phyloP scores from a whole-genome alignment of 2,329 filamentous ascomycete species.

The Pseudodiploospora longispora region DNA sequence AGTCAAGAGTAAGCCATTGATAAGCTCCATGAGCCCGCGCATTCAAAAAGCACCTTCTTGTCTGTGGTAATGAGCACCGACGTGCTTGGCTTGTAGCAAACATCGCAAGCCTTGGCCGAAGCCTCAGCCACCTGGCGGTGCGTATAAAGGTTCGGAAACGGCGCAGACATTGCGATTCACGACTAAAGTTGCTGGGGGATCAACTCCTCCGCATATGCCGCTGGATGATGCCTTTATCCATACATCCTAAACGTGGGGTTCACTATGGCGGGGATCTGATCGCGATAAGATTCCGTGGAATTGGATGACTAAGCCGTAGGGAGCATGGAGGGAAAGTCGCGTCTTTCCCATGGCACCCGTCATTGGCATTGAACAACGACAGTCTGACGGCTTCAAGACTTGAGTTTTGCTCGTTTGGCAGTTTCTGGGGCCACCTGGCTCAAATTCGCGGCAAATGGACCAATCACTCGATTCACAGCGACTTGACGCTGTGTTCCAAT shows the following conservation, averaged over 20 bases:
- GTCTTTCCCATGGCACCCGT: neutral
- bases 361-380: neutral
- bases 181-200: too few relatives aligned
- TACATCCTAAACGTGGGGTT: too few relatives aligned
- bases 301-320: too few relatives aligned
- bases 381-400: neutral
- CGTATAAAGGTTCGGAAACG: slow-evolving; percentile 71
- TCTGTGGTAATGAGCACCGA: slow-evolving; percentile 85
- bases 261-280: too few relatives aligned
- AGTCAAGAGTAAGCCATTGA: neutral
- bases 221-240: too few relatives aligned
- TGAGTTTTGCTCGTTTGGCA: neutral
- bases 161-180: slow-evolving; percentile 11
- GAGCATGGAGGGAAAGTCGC: neutral
- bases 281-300: too few relatives aligned
- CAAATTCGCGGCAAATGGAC: slow-evolving; percentile 24
- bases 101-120: slow-evolving; percentile 75
- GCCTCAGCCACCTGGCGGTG: slow-evolving; percentile 80
- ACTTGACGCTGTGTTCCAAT: slow-evolving; percentile 44
- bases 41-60: slow-evolving; percentile 57
- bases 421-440: slow-evolving; percentile 1
- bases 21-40: neutral
- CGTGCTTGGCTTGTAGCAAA: slow-evolving; percentile 83
- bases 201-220: too few relatives aligned
- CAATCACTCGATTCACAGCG: slow-evolving; percentile 40